phyloP scores from a whole-genome alignment of 2,329 filamentous ascomycete species.

The Periglandula ipomoeae region DNA sequence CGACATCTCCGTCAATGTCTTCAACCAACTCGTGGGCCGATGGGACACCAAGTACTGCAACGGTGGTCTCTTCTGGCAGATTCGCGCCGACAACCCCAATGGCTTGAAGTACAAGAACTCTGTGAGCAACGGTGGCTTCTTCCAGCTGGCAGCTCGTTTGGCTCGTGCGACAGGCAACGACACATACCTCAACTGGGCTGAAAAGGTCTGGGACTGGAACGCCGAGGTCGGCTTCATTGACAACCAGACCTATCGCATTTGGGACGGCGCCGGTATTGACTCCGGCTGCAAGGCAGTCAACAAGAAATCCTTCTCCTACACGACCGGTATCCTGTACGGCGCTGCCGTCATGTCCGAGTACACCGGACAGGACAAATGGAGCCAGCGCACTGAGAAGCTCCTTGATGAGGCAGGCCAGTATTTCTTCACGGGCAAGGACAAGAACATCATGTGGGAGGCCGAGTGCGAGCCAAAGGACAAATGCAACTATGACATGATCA shows the following conservation, averaged over 20 bases:
- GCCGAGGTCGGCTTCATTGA: slow-evolving; percentile 47
- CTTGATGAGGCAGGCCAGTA: slow-evolving; percentile 43
- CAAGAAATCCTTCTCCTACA: slow-evolving; percentile 54
- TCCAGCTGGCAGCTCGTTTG: slow-evolving; percentile 69
- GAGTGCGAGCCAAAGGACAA: slow-evolving; percentile 50
- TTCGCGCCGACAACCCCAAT: slow-evolving; percentile 61
- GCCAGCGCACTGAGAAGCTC: slow-evolving; percentile 40
- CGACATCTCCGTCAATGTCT: too few species aligned
- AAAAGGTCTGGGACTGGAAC: slow-evolving; percentile 59
- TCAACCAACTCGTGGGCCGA: slow-evolving; percentile 53
- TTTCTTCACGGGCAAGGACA: slow-evolving; percentile 43
- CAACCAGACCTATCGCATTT: slow-evolving; percentile 40
- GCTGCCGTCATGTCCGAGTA: slow-evolving; percentile 55
- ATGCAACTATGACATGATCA: slow-evolving; percentile 56
- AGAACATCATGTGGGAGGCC: slow-evolving; percentile 55
- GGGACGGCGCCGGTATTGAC: slow-evolving; percentile 50
- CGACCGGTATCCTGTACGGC: slow-evolving; percentile 56
- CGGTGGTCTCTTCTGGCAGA: slow-evolving; percentile 75
- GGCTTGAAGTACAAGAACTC: slow-evolving; percentile 80
- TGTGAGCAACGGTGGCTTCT: slow-evolving; percentile 73
- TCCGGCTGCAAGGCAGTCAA: slow-evolving; percentile 45
- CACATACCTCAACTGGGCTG: slow-evolving; percentile 58
- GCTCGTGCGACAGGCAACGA: slow-evolving; percentile 59
- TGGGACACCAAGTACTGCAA: slow-evolving; percentile 62
- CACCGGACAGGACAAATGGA: slow-evolving; percentile 45